Evolutionary conservation across 2,329 filamentous ascomycete species (phyloP).

Genomic region (Atkinsonella texensis): DNA sequence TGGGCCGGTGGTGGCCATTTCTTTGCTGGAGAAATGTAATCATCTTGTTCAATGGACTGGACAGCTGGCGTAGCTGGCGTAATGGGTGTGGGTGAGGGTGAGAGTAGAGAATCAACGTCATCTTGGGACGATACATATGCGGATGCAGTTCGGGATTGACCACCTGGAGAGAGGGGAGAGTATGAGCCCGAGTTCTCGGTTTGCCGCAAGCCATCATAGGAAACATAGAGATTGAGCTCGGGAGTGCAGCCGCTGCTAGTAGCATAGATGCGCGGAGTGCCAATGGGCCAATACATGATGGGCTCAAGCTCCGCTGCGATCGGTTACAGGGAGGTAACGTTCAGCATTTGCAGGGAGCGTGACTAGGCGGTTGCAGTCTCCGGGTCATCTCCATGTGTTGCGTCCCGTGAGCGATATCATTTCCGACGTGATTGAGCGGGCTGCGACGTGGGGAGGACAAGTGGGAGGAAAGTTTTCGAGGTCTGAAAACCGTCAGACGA

Average conservation of each 20-base stretch:
- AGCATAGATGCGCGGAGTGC: constrained; percentile 72
- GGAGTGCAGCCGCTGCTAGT: constrained; percentile 54
- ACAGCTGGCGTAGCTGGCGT: constrained; percentile 47
- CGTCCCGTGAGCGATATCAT: background rate
- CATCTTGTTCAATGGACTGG: constrained; percentile 45
- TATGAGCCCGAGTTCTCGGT: constrained; percentile 17
- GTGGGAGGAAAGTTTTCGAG: background rate
- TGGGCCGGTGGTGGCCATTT: constrained; percentile 11
- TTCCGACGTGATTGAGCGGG: background rate
- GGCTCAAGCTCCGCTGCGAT: constrained; percentile 16
- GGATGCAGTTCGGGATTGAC: constrained; percentile 14
- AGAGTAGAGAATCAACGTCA: constrained; percentile 21
- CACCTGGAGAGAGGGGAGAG: constrained; percentile 5
- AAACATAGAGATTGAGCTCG: constrained; percentile 37
- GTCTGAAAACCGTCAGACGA: too few species aligned
- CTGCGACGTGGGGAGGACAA: background rate
- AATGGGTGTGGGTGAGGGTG: constrained; percentile 32
- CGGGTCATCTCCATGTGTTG: constrained; percentile 15
- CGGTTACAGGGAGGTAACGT: constrained; percentile 1
- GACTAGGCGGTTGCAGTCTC: constrained; percentile 11
- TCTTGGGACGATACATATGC: constrained; percentile 19
- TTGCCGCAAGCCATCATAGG: constrained; percentile 46
- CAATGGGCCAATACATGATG: constrained; percentile 85
- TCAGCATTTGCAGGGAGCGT: constrained; percentile 7
- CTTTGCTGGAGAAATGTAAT: constrained; percentile 16